phyloP scores from a whole-genome alignment of 163 green algal genomes.

The Coccomyxa subellipsoidea region DNA sequence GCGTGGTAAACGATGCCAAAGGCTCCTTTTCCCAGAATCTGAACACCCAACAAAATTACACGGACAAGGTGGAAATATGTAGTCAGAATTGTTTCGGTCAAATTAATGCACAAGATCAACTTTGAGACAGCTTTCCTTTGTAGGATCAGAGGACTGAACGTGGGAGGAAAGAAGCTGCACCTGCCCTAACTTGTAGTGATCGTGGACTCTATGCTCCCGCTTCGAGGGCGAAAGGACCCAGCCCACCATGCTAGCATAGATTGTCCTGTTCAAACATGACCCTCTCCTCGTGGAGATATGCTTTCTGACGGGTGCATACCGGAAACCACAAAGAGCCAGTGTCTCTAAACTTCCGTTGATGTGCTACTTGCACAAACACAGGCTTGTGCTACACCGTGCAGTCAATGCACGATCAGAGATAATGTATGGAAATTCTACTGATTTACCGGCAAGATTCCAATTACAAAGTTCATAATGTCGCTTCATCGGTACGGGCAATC shows the following conservation, averaged over 20 bases:
- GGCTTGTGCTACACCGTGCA: no score
- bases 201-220: not conserved
- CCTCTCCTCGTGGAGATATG: not conserved
- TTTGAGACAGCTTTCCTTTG: no score
- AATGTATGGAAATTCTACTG: no score
- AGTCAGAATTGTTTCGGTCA: no score
- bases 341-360: not conserved
- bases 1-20: constrained; percentile 65
- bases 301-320: not conserved
- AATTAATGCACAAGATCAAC: no score
- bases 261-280: not conserved
- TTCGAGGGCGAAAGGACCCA: not conserved
- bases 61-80: not conserved
- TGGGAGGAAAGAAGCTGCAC: not conserved
- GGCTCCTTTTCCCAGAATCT: constrained; percentile 57
- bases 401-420: no score
- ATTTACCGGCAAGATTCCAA: no score
- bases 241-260: not conserved
- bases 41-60: constrained; percentile 21
- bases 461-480: no score
- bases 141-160: not conserved
- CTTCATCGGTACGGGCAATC: no score
- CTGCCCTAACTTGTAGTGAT: constrained; percentile 3
- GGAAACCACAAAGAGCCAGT: not conserved
- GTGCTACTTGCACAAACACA: not conserved